Base-by-base conservation (phyloP, 176 grass and related monocot species). In the Panicum miliaceum region DNA sequence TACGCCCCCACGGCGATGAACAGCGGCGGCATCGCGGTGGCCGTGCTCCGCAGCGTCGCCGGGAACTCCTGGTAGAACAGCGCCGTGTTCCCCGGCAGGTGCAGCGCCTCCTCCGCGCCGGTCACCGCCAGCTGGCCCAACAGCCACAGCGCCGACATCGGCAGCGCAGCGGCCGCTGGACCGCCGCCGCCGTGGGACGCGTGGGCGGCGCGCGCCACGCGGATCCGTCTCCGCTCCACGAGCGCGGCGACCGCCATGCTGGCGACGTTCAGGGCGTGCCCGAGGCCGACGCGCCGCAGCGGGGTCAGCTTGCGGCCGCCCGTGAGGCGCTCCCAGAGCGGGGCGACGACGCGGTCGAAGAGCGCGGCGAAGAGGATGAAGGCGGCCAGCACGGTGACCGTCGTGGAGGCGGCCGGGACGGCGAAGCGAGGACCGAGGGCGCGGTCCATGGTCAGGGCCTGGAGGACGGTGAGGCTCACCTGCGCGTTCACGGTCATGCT, bases 131-230 rank as follows among this genome's bases (percentile, higher is more conserved):
- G 46, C 19, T 70, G 75, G 7, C 37, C 3, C 48, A 80, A 46
- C 18, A 89, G 60, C 87, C 87, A 89, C 36, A 84, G 58, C 26
- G 12, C 75, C 38, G 87, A 84, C 87, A 89, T 84, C 8, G 87
- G 75, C 45, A 71, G 34, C 36, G 23, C 73, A 46, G 5, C 5
- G 34, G 6, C 80, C 29, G 29, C 29, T 32, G 29, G 29, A 12
- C 72, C 23, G 46, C 2, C 43, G 14, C 0, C n/a, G 45, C 46
- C 77, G 3, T 12, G 3, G 3, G 10, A 10, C n/a, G n/a, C n/a
- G 35, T 18, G 18, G 0, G 6, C 20, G 34, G 64, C 70, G 64
- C 8, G 80, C 29, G 69, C 72, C 12, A 67, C 12, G 64, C n/a
- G 29, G 22, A 68, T 38, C 16, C 88, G 83, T 40, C 37, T 25